Evolutionary conservation across 768 basidiomycete species (phyloP).

Genomic region (Mycena vulgaris): DNA sequence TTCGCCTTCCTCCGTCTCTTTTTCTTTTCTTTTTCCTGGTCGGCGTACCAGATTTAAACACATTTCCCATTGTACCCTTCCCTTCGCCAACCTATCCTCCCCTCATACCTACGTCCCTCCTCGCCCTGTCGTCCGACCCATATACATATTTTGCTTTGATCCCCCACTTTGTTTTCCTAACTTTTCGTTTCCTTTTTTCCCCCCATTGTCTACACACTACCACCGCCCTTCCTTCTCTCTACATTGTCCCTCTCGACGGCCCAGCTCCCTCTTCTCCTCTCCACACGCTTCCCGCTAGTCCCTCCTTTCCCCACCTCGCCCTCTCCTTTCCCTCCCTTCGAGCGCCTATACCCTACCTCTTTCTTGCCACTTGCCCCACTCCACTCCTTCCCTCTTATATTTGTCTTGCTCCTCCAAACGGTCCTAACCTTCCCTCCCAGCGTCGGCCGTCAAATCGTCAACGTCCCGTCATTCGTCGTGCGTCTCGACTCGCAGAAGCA

Average conservation of each 20-base stretch:
- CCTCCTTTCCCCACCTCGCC: too few relatives aligned
- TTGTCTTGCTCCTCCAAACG: not conserved
- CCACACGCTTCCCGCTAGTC: too few relatives aligned
- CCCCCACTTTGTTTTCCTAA: too few relatives aligned
- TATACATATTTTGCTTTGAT: too few relatives aligned
- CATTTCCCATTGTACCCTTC: too few relatives aligned
- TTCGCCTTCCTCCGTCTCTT: too few relatives aligned
- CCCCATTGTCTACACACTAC: not conserved
- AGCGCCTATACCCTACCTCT: not conserved
- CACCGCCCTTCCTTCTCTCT: not conserved
- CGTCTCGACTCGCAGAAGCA: constrained; percentile 99
- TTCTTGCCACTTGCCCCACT: not conserved
- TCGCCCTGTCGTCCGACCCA: not conserved
- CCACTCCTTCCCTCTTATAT: not conserved
- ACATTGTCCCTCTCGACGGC: too few relatives aligned
- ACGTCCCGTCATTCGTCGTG: constrained; percentile 98
- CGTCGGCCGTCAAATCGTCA: constrained; percentile 99
- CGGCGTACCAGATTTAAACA: too few relatives aligned
- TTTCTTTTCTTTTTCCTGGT: too few relatives aligned
- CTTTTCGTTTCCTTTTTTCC: constrained; percentile 5
- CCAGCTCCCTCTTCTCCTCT: too few relatives aligned
- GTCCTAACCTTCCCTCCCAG: too few relatives aligned
- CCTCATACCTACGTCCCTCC: not conserved
- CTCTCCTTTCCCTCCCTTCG: not conserved
- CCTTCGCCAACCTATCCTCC: too few relatives aligned